Evolutionary conservation across 768 basidiomycete species (phyloP).

Genomic region (Lentinula aciculospora): DNA sequence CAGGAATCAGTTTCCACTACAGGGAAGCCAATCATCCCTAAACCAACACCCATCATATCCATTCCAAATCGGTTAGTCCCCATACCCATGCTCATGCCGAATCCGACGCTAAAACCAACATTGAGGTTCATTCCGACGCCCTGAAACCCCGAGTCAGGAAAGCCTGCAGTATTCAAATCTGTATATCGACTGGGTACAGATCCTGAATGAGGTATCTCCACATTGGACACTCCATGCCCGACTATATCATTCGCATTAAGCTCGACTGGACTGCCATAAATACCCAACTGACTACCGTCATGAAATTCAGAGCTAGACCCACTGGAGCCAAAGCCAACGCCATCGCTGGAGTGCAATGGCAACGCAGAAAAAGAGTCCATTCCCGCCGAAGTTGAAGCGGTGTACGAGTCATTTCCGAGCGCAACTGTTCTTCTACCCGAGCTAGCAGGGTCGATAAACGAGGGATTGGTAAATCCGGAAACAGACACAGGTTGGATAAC

Average conservation of each 20-base stretch:
- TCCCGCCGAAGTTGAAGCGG: not conserved
- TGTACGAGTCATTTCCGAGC: not conserved
- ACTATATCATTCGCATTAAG: not conserved
- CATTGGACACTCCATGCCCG: not conserved
- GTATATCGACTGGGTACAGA: not conserved
- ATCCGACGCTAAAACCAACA: constrained; percentile 1
- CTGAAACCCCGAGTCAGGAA: not conserved
- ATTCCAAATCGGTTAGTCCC: not conserved
- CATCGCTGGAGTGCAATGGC: not conserved
- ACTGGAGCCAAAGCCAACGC: not conserved
- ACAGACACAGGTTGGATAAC: not conserved
- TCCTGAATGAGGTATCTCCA: not conserved
- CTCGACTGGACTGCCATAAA: not conserved
- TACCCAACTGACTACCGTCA: not conserved
- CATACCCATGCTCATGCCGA: constrained; percentile 4
- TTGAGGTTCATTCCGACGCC: constrained; percentile 1
- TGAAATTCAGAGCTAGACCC: not conserved
- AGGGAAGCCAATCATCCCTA: constrained; percentile 5
- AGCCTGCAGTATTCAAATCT: not conserved
- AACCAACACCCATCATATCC: constrained; percentile 5
- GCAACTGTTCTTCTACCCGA: not conserved
- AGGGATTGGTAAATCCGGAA: not conserved
- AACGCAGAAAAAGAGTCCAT: not conserved
- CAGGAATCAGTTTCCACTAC: constrained; percentile 2
- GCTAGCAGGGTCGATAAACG: not conserved